Conservation (phyloP, 352 stramenopile genomes). For the Globisporangium heterothallicum region DNA sequence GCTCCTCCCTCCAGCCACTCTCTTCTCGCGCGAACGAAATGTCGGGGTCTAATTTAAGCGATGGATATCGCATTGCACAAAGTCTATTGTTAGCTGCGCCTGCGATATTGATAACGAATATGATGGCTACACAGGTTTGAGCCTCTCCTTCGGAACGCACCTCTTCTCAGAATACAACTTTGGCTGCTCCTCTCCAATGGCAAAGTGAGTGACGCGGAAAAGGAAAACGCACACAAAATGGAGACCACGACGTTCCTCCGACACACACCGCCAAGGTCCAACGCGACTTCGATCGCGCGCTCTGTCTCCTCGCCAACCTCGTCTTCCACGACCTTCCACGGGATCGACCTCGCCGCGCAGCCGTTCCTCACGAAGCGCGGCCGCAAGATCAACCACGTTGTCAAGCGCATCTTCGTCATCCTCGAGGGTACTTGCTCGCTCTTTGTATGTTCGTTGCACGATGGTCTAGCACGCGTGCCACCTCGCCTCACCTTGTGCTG, state of each 20-base stretch:
- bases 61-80: too few species aligned
- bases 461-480: neutral
- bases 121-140: too few species aligned
- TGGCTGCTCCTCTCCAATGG: neutral
- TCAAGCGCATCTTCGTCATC: slow-evolving; percentile 73
- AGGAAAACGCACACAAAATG: slow-evolving; percentile 2
- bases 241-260: slow-evolving; percentile 7
- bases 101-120: too few species aligned
- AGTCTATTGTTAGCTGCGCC: too few species aligned
- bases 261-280: neutral
- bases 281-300: neutral
- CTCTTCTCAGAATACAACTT: too few species aligned
- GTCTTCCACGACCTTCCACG: slow-evolving; percentile 39
- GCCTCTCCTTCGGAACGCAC: too few species aligned
- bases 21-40: too few species aligned
- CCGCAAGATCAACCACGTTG: slow-evolving; percentile 54
- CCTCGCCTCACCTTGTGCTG: neutral
- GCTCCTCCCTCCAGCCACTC: too few species aligned
- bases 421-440: slow-evolving; percentile 39
- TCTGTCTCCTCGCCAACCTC: neutral
- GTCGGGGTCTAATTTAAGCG: too few species aligned
- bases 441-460: neutral
- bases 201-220: too few species aligned
- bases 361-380: slow-evolving; percentile 72
- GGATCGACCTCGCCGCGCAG: slow-evolving; percentile 56